Evolutionary conservation across 1,284 basidiomycete species (phyloP), one percentile per base, ranked within the genome.

Genomic region (Sanghuangporus sanghuang): DNA sequence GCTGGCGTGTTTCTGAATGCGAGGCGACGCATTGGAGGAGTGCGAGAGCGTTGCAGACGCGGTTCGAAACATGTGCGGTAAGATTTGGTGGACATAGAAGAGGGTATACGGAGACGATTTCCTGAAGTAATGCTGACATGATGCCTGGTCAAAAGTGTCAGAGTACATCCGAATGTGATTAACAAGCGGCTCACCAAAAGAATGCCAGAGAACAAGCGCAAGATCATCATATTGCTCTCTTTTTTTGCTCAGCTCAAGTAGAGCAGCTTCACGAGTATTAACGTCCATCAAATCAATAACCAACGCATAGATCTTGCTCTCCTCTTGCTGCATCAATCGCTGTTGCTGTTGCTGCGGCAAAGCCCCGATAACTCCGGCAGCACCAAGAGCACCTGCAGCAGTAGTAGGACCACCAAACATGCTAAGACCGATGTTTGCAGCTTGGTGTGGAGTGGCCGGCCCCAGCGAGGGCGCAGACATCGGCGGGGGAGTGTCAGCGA

Each of bases 161-260:
- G 36, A 62, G 32, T 3, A 48, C 35, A 48, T 50, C 5, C 14
- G n/a, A 54, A 54, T 35, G 6, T 54, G 32, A 9, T 36, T 35
- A 54, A 3, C 21, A 40, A 21, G 21, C 5, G 12, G 79, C 92
- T 67, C 69, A 96, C 96, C 97, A 72, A 98, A 99, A 11, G 96
- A 97, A 72, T 99, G 96, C 97, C 97, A 99, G 5, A 99, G 83
- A 12, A 99, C 94, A 38, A 99, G 83, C 0, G 97, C 97, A 32
- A 99, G 85, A 76, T 99, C 96, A 73, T 99, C 97, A 75, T 97
- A 99, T 78, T 98, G 95, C 78, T 99, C 97, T 68, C 97, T 83
- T 80, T 98, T 98, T 84, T 99, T 99, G 80, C 95, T 97, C 69
- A 99, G 81, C 79, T 99, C 97, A 57, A 99, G 82, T 61, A 98